A percentile compares a stretch with the other conserved stretches of the same genome.
Evolutionary conservation across 331 rosid species (phyloP).

Genomic region (Rhamnella rubrinervis): DNA sequence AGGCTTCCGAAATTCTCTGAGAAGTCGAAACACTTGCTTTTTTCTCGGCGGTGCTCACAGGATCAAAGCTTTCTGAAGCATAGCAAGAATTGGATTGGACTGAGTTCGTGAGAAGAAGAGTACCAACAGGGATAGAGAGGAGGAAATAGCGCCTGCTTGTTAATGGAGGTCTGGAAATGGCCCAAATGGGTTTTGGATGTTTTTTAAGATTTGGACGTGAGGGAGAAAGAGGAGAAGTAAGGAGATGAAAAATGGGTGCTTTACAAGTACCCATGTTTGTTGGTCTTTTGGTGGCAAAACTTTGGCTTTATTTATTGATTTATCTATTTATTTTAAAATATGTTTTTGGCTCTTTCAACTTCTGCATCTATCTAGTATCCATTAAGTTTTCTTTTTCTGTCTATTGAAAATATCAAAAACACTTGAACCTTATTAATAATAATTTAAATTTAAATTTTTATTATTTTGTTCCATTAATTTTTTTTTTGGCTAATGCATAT

Average conservation of each 20-base stretch:
- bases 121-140: constrained; percentile 48
- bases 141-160: constrained; percentile 53
- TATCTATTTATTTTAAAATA: background rate
- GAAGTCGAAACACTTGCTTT: constrained; percentile 52
- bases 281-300: constrained; percentile 19
- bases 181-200: constrained; percentile 12
- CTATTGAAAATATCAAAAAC: too few relatives aligned
- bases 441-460: too few relatives aligned
- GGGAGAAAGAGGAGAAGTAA: constrained; percentile 7
- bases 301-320: constrained; percentile 1
- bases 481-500: too few relatives aligned
- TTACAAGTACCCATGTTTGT: constrained; percentile 40
- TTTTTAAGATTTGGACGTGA: background rate
- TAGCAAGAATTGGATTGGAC: constrained; percentile 21
- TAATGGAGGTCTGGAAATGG: constrained; percentile 20
- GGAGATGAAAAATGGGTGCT: constrained; percentile 48
- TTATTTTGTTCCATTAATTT: too few relatives aligned
- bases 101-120: constrained; percentile 31
- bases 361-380: too few relatives aligned
- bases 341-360: too few relatives aligned
- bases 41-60: constrained; percentile 48
- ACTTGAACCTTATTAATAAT: too few relatives aligned
- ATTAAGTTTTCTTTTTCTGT: too few relatives aligned
- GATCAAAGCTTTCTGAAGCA: constrained; percentile 46
- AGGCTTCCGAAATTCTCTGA: constrained; percentile 52